Base-by-base conservation (phyloP, 106 monocot species). In the Dioscorea dumetorum region DNA sequence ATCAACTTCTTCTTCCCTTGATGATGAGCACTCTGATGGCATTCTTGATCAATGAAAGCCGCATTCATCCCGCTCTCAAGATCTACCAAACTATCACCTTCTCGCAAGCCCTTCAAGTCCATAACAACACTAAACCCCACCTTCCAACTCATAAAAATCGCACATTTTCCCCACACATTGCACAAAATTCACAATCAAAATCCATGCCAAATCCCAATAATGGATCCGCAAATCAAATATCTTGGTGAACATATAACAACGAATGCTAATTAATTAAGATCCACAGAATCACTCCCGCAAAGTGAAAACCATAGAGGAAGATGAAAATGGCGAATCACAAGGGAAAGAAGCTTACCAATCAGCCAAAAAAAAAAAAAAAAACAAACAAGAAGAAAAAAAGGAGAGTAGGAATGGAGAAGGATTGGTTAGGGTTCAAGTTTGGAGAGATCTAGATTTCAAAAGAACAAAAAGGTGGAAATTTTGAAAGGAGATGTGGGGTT, bases 41-140 rank as follows among this genome's bases (percentile, higher is more conserved):
- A 24, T 32, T 67, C 67, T 17, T 56, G 22, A 5, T 56, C 67
- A 15, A 6, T 54, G 24, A 52, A 14, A 3, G 4, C 22, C 3
- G 24, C 22, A 67, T 67, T 24, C 31, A 24, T 28, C 1, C 67
- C 67, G 31, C 50, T 67, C 24, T 67, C 67, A n/a, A 67, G 67
- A 32, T 67, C 67, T 53, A 67, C 56, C 5, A 16, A 28, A 18
- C 22, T 13, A 31, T 17, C 24, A 15, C 61, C 32, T 32, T 31
- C 61, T 32, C 13, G 12, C 15, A 62, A 62, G 4, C 10, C 32
- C 61, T 18, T 31, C 32, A 24, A 33, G 28, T 31, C 61, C 61
- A 62, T 62, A 31, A 33, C 18, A 62, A 20, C 59, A 19, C 12
- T 23, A 59, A 59, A 12, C 3, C 59, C 22, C 5, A 59, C 22